These are phyloP conservation scores for Lichtheimia hyalospora DNA, from an alignment of 371 early-diverging fungal species.

Conservation along the genomic window DNA sequence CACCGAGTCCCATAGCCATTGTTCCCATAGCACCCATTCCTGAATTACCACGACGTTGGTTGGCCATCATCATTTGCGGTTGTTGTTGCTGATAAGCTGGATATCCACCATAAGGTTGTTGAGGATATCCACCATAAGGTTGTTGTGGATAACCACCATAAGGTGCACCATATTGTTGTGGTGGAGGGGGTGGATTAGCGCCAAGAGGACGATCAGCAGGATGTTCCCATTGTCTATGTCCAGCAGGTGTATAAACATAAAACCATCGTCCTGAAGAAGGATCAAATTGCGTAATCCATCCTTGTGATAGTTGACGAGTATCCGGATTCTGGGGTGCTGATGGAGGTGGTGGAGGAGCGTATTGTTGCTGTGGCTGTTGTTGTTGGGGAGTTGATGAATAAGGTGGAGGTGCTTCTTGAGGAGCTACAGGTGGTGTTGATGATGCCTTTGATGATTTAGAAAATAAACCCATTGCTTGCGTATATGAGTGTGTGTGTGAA, in stretches of 20 bases:
- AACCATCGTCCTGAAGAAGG: slow-evolving; percentile 38
- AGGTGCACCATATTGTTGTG: slow-evolving; percentile 20
- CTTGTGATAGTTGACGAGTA: slow-evolving; percentile 28
- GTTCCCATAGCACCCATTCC: slow-evolving; percentile 25
- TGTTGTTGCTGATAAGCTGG: slow-evolving; percentile 11
- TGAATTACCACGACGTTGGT: slow-evolving; percentile 17
- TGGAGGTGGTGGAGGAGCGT: slow-evolving; percentile 41
- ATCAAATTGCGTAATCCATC: slow-evolving; percentile 50
- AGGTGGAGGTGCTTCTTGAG: slow-evolving; percentile 21
- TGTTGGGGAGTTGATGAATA: slow-evolving; percentile 18
- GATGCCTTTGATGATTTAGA: slow-evolving; percentile 22
- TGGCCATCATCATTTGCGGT: slow-evolving; percentile 2
- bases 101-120: slow-evolving; percentile 26
- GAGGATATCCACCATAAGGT: slow-evolving; percentile 19
- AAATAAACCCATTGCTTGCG: slow-evolving; percentile 35
- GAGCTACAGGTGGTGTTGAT: slow-evolving; percentile 11
- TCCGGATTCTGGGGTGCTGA: slow-evolving; percentile 35
- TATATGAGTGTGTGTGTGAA: not conserved
- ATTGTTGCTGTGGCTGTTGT: slow-evolving; percentile 11
- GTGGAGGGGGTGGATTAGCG: slow-evolving; percentile 10
- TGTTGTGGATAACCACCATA: slow-evolving; percentile 14
- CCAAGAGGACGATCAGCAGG: slow-evolving; percentile 35
- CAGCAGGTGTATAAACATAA: slow-evolving; percentile 48
- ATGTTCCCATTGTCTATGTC: slow-evolving; percentile 51
- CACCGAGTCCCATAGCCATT: slow-evolving; percentile 36